Evolutionary conservation across 2,329 filamentous ascomycete species (phyloP).

Genomic region (Fusarium sp.): DNA sequence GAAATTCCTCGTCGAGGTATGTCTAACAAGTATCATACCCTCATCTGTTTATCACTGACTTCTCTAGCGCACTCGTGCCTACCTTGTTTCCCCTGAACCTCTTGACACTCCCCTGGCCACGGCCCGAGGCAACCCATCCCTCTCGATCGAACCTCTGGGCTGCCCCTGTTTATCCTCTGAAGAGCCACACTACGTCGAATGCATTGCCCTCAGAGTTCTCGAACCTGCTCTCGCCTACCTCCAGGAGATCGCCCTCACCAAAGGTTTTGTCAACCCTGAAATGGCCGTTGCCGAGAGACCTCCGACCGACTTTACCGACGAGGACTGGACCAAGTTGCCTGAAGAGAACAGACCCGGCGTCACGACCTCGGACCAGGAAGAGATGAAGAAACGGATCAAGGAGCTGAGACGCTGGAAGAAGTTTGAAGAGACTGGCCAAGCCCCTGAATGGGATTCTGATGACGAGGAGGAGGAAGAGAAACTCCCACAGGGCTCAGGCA

Average conservation of each 20-base stretch:
- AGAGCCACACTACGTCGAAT: slow-evolving; percentile 69
- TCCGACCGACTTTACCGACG: slow-evolving; percentile 39
- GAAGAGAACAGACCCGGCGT: slow-evolving; percentile 49
- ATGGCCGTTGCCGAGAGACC: slow-evolving; percentile 48
- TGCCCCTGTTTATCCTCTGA: slow-evolving; percentile 79
- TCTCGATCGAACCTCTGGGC: slow-evolving; percentile 62
- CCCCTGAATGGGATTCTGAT: slow-evolving; percentile 41
- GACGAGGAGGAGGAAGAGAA: slow-evolving; percentile 21
- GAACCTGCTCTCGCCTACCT: slow-evolving; percentile 71
- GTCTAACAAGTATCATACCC: slow-evolving; percentile 29
- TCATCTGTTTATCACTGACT: slow-evolving; percentile 22
- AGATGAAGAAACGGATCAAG: slow-evolving; percentile 42
- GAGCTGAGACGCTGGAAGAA: slow-evolving; percentile 43
- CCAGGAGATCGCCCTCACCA: slow-evolving; percentile 61
- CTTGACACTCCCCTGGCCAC: slow-evolving; percentile 66
- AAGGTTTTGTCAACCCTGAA: slow-evolving; percentile 55
- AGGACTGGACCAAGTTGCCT: slow-evolving; percentile 48
- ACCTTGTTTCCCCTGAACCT: slow-evolving; percentile 65
- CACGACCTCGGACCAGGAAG: slow-evolving; percentile 22
- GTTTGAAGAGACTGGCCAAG: slow-evolving; percentile 46
- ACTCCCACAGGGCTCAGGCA: background rate
- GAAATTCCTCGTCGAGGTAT: slow-evolving; percentile 64
- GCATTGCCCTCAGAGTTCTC: slow-evolving; percentile 69
- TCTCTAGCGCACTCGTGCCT: slow-evolving; percentile 69
- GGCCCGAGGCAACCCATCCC: slow-evolving; percentile 60